These are phyloP conservation scores for Cladophialophora bantiana DNA, from an alignment of 2,329 filamentous ascomycete genomes.

Conservation along the genomic window DNA sequence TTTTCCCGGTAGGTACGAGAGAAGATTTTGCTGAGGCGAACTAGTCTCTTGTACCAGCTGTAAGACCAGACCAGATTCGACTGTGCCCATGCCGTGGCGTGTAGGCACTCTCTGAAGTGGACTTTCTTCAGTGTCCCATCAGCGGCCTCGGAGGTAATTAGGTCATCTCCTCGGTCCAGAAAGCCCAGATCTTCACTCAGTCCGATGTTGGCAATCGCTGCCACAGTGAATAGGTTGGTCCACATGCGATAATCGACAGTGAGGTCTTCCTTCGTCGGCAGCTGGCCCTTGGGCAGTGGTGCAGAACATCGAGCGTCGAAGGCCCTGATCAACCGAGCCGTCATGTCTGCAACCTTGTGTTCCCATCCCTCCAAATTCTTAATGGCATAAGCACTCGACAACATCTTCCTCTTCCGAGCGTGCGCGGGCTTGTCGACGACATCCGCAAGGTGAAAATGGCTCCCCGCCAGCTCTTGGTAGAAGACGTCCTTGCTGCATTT, in stretches of 20 bases:
- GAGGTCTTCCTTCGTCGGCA: constrained; percentile 38
- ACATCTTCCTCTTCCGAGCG: constrained; percentile 48
- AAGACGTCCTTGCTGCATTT: constrained; percentile 40
- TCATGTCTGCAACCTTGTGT: constrained; percentile 50
- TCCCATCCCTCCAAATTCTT: constrained; percentile 53
- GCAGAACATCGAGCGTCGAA: constrained; percentile 47
- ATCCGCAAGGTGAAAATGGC: constrained; percentile 40
- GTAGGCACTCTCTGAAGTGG: constrained; percentile 33
- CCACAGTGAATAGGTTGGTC: constrained; percentile 49
- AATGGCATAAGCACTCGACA: constrained; percentile 49
- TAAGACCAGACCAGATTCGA: constrained; percentile 41
- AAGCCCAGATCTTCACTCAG: constrained; percentile 48
- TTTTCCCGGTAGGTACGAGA: constrained; percentile 37
- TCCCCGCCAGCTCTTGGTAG: constrained; percentile 13
- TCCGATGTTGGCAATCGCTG: constrained; percentile 51
- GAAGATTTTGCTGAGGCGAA: constrained; percentile 29
- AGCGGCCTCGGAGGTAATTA: constrained; percentile 39
- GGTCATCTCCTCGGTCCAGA: constrained; percentile 47
- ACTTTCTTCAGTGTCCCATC: constrained; percentile 36
- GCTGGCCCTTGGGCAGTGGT: constrained; percentile 17
- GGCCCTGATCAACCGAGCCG: constrained; percentile 43
- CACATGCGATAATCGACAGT: constrained; percentile 48
- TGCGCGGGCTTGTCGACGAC: constrained; percentile 51
- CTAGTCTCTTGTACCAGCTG: constrained; percentile 37
- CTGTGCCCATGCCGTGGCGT: constrained; percentile 24